Percentiles rank a stretch among this genome's conserved stretches.
Conservation (phyloP, 2,329 filamentous ascomycete species). For the Penicillium verrucosum region DNA sequence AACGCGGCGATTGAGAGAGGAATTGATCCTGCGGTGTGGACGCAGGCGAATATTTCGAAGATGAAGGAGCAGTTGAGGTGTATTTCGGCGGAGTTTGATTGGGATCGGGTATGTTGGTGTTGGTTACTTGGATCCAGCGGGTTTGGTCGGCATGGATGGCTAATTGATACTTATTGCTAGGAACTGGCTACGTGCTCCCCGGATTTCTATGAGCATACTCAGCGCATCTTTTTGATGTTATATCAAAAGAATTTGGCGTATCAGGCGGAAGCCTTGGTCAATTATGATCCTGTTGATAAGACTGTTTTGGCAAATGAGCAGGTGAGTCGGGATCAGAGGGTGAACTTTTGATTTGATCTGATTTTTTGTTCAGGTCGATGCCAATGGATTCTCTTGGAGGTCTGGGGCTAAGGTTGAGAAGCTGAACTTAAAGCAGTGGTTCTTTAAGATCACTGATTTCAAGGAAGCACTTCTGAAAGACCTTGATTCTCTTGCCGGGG, state of each 20-base stretch:
- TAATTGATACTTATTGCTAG: conserved; percentile 44
- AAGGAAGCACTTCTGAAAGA: conserved; percentile 69
- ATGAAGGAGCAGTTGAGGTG: conserved; percentile 78
- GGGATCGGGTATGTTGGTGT: conserved; percentile 64
- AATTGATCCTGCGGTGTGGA: conserved; percentile 75
- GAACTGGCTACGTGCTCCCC: conserved; percentile 83
- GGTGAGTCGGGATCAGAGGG: conserved; percentile 24
- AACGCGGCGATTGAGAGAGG: conserved; percentile 85
- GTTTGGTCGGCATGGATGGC: not conserved
- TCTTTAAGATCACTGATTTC: conserved; percentile 77
- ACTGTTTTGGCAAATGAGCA: conserved; percentile 92
- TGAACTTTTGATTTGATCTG: not conserved
- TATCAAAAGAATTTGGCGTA: conserved; percentile 73
- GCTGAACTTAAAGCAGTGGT: conserved; percentile 80
- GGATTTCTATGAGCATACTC: conserved; percentile 84
- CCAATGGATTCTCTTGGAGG: conserved; percentile 79
- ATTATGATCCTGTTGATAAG: conserved; percentile 85
- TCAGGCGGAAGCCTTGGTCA: conserved; percentile 78
- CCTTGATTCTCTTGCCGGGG: conserved; percentile 62
- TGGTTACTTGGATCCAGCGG: not conserved
- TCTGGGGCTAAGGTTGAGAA: conserved; percentile 83
- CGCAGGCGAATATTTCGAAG: conserved; percentile 70
- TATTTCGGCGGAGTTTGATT: conserved; percentile 83
- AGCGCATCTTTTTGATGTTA: conserved; percentile 77
- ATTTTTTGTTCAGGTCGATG: conserved; percentile 57